Conservation (phyloP, 176 grass and related monocot genomes). For the Zoysia pacifica region DNA sequence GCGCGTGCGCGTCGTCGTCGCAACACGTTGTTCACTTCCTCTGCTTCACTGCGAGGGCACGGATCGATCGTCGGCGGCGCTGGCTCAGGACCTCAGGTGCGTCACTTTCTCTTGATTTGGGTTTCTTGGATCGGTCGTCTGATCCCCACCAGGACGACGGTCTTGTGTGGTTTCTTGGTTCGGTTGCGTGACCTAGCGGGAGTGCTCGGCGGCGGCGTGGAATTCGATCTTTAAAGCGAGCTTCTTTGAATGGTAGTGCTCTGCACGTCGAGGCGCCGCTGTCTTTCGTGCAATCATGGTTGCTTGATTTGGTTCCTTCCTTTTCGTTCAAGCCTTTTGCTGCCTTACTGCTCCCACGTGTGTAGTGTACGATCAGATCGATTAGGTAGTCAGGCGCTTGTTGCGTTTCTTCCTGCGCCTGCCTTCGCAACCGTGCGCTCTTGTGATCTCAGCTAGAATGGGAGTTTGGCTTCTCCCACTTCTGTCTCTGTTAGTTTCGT, state of each 20-base stretch:
- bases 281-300: constrained; percentile 58
- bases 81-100: constrained; percentile 39
- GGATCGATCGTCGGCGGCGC: background rate
- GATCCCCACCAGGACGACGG: constrained; percentile 29
- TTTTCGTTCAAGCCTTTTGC: constrained; percentile 39
- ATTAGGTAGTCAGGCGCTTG: background rate
- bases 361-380: constrained; percentile 7
- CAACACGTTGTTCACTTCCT: constrained; percentile 28
- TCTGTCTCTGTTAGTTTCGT: constrained; percentile 14
- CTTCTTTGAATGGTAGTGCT: constrained; percentile 29
- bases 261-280: constrained; percentile 30
- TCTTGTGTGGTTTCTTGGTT: constrained; percentile 18
- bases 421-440: background rate
- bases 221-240: constrained; percentile 40
- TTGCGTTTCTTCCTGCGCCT: constrained; percentile 28
- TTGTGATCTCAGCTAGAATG: background rate
- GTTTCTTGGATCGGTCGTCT: background rate
- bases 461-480: background rate
- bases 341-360: background rate
- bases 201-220: constrained; percentile 17
- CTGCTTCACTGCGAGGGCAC: constrained; percentile 1
- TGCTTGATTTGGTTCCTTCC: constrained; percentile 55
- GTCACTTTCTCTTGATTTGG: constrained; percentile 28
- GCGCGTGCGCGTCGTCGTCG: constrained; percentile 12
- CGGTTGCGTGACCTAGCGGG: constrained; percentile 7